These are phyloP conservation scores for Sphaerulina musiva DNA, from an alignment of 2,329 filamentous ascomycete genomes.

Conservation along the genomic window DNA sequence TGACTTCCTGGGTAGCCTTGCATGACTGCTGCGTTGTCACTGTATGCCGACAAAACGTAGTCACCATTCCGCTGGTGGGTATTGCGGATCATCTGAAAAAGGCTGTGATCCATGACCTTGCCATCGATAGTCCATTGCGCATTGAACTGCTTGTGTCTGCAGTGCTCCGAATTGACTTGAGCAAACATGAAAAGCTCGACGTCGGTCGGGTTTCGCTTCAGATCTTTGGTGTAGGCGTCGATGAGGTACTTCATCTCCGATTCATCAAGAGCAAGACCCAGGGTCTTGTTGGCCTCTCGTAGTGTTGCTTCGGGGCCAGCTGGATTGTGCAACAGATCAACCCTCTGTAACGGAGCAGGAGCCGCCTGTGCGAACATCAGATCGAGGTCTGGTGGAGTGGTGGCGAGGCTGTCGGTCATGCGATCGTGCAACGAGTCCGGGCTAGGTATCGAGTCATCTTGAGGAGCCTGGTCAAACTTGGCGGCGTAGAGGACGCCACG, in stretches of 20 bases:
- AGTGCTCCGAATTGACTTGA: constrained; percentile 98
- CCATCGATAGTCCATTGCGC: constrained; percentile 94
- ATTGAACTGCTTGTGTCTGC: constrained; percentile 86
- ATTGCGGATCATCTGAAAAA: constrained; percentile 95
- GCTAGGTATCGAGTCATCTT: constrained; percentile 50
- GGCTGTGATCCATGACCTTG: constrained; percentile 65
- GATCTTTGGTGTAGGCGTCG: constrained; percentile 64
- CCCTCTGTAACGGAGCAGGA: constrained; percentile 61
- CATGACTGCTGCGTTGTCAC: constrained; percentile 93
- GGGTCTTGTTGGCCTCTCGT: constrained; percentile 72
- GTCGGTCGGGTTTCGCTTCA: constrained; percentile 67
- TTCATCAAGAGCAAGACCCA: constrained; percentile 79
- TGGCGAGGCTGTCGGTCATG: constrained; percentile 82
- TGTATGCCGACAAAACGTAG: constrained; percentile 90
- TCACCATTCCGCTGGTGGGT: constrained; percentile 74
- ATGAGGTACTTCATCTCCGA: constrained; percentile 91
- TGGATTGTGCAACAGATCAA: constrained; percentile 52
- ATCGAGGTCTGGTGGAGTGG: constrained; percentile 60
- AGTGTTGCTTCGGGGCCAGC: constrained; percentile 64
- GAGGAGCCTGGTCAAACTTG: constrained; percentile 47
- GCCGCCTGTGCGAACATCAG: constrained; percentile 70
- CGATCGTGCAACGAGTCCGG: constrained; percentile 77
- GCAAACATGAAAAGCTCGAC: constrained; percentile 99
- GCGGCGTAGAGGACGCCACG: constrained; percentile 72
- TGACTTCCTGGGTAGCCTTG: constrained; percentile 64